phyloP scores from a whole-genome alignment of 495 filamentous ascomycete genomes.

The Pyrenula aspistea region DNA sequence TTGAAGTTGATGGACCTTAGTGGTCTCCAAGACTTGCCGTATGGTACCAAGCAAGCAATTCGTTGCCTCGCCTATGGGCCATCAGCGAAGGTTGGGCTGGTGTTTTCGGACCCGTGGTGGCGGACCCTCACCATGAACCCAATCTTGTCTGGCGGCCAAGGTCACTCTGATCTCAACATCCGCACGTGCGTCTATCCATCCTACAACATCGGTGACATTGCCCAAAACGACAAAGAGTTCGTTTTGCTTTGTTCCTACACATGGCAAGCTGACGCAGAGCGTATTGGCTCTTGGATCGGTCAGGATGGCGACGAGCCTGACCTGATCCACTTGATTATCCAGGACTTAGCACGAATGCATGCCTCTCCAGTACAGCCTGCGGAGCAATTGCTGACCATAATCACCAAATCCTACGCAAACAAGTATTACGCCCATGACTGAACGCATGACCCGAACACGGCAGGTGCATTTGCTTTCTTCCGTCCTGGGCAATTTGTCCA shows the following conservation, averaged over 20 bases:
- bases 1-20: conserved; percentile 12
- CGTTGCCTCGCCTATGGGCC: conserved; percentile 13
- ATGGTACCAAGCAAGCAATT: conserved; percentile 11
- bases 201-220: conserved; percentile 18
- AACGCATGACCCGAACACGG: conserved; percentile 20
- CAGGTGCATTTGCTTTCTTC: conserved; percentile 32
- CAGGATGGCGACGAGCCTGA: not conserved
- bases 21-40: conserved; percentile 3
- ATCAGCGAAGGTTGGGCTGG: conserved; percentile 14
- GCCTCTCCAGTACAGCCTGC: not conserved
- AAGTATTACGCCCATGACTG: conserved; percentile 23
- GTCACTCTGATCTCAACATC: conserved; percentile 20
- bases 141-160: conserved; percentile 22
- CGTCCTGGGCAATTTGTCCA: conserved; percentile 28
- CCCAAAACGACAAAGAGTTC: not conserved
- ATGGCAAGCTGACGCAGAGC: conserved; percentile 26
- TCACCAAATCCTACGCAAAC: conserved; percentile 6
- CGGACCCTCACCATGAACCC: conserved; percentile 1
- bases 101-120: conserved; percentile 15
- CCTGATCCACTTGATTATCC: not conserved
- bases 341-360: not conserved
- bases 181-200: conserved; percentile 32
- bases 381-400: not conserved
- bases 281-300: conserved; percentile 20
- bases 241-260: conserved; percentile 31